Percentiles rank a stretch among this genome's conserved stretches.
Evolutionary conservation across 495 filamentous ascomycete genomes (phyloP).

Genomic region (Xeromyces bisporus): DNA sequence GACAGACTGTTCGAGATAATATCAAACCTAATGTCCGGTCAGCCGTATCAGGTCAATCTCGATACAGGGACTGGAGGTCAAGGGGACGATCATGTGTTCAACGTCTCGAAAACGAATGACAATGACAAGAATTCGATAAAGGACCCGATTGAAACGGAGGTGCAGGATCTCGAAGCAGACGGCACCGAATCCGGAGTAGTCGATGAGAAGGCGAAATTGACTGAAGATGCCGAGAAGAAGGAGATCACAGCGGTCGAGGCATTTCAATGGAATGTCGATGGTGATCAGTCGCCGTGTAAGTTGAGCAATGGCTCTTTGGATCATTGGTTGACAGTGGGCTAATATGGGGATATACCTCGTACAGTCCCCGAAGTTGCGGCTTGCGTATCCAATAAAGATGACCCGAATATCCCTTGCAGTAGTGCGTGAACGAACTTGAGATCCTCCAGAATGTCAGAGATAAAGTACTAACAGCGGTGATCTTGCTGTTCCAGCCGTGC

Average conservation of each 20-base stretch:
- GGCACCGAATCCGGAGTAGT: background rate
- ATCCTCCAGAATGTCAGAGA: too few relatives aligned
- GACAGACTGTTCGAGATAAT: too few relatives aligned
- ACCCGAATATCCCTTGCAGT: conserved; percentile 10
- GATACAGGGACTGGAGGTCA: too few relatives aligned
- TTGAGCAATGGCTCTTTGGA: background rate
- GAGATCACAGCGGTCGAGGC: conserved; percentile 13
- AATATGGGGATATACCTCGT: too few relatives aligned
- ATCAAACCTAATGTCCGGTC: too few relatives aligned
- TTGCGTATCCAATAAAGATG: conserved; percentile 15
- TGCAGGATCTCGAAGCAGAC: background rate
- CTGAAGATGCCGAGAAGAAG: background rate
- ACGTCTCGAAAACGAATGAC: too few relatives aligned
- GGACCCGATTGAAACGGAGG: too few relatives aligned
- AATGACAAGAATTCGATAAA: too few relatives aligned
- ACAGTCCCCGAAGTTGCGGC: conserved; percentile 16
- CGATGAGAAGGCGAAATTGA: background rate
- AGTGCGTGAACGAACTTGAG: conserved; percentile 4
- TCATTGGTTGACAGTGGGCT: background rate
- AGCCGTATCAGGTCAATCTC: too few relatives aligned
- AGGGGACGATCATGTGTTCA: too few relatives aligned
- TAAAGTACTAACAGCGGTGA: too few relatives aligned
- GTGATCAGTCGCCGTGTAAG: conserved; percentile 14
- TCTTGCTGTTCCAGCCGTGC: conserved; percentile 11
- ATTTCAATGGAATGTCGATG: conserved; percentile 14